Evolutionary conservation across 2,329 filamentous ascomycete genomes (phyloP).

Genomic region (Penicillium sp.): DNA sequence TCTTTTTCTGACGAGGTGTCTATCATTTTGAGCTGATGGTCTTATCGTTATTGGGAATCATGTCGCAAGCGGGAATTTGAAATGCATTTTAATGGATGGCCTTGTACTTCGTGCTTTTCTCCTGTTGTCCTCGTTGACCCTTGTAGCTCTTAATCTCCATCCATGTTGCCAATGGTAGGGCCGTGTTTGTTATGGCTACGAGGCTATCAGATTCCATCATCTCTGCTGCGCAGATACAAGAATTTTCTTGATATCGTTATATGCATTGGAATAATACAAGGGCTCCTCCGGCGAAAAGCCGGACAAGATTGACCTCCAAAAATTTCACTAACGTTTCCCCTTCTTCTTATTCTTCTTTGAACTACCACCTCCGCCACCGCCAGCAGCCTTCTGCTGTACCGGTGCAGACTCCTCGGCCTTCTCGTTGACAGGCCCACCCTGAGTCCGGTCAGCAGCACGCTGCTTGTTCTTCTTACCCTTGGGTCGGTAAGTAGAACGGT

Average conservation of each 20-base stretch:
- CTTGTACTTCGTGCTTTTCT: neutral
- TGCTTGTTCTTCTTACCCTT: conserved; percentile 93
- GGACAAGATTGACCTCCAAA: neutral
- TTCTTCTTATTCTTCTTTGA: conserved; percentile 54
- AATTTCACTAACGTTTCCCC: conserved; percentile 46
- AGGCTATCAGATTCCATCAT: neutral
- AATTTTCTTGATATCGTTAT: neutral
- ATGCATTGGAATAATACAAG: conserved; percentile 3
- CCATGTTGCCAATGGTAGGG: too few relatives aligned
- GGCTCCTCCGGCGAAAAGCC: neutral
- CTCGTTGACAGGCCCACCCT: conserved; percentile 79
- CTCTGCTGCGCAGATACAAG: neutral
- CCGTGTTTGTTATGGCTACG: neutral
- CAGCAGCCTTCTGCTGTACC: conserved; percentile 35
- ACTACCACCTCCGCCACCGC: conserved; percentile 37
- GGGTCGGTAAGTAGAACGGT: conserved; percentile 83
- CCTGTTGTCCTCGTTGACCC: too few relatives aligned
- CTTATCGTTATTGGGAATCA: neutral
- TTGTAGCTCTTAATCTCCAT: too few relatives aligned
- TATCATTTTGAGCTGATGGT: neutral
- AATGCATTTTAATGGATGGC: neutral
- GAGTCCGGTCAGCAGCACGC: conserved; percentile 74
- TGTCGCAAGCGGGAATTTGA: neutral
- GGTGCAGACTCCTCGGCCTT: conserved; percentile 59
- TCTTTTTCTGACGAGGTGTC: neutral